phyloP scores from a whole-genome alignment of 257 asterid species.

The Nicotiana attenuata region DNA sequence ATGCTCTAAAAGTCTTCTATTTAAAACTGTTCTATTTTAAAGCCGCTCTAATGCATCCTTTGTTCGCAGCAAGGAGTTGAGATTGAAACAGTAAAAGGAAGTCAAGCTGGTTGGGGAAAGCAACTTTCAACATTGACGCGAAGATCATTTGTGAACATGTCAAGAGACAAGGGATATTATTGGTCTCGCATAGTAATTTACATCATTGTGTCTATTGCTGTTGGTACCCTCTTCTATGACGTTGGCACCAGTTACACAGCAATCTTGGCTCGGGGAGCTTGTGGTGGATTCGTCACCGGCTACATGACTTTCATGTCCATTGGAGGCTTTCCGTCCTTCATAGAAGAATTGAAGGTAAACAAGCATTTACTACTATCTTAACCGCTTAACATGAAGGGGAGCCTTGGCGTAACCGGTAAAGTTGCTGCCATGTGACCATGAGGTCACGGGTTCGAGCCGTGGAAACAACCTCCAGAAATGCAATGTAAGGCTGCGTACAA shows the following conservation, averaged over 20 bases:
- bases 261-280: conserved; percentile 87
- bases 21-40: neutral
- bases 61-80: conserved; percentile 63
- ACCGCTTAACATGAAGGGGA: too few species aligned
- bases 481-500: too few species aligned
- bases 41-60: neutral
- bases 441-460: too few species aligned
- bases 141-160: conserved; percentile 77
- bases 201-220: conserved; percentile 57
- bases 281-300: conserved; percentile 86
- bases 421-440: too few species aligned
- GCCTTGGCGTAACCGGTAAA: too few species aligned
- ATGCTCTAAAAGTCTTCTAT: too few species aligned
- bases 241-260: conserved; percentile 88
- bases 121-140: conserved; percentile 66
- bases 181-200: conserved; percentile 81
- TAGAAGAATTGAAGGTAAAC: conserved; percentile 83
- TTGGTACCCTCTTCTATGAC: conserved; percentile 82
- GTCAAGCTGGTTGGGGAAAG: conserved; percentile 86
- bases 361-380: neutral
- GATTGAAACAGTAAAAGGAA: conserved; percentile 54
- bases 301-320: conserved; percentile 97
- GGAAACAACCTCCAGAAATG: too few species aligned
- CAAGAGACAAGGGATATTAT: conserved; percentile 76
- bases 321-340: conserved; percentile 94